Evolutionary conservation across 2,329 filamentous ascomycete genomes (phyloP), one percentile per base, ranked within the genome.

Genomic region (Pseudonectria foliicola): DNA sequence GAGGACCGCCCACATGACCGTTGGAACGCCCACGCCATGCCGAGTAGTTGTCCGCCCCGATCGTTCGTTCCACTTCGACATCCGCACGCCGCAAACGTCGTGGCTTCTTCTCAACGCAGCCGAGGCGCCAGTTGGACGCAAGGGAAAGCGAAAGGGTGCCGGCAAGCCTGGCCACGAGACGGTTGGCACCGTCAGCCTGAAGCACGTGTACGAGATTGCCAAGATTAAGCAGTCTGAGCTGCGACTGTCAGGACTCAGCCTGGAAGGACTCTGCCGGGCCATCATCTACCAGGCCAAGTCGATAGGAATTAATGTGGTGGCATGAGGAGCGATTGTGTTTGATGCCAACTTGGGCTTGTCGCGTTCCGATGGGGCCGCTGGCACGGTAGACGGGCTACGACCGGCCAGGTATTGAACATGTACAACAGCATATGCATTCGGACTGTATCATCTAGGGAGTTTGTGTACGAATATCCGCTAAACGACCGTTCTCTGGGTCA

Each of bases 181-280:
- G 7, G 77, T 94, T n/a, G 92, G 90, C 38, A 82, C 77, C 4
- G 74, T 98, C 37, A 92, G 83, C 53, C 66, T 98, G 54, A 98
- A 98, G 71, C 92, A 98, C 65, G 70, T 98, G 14, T 96, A 88
- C 65, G 90, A 96, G 67, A 96, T 98, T 62, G 92, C 92, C 46
- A 89, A 86, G 71, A 93, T 98, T 56, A 98, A 98, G 74, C 82
- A 86, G 48, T 68, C 73, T 34, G 85, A 92, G 63, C 66, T 80
- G 42, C 73, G 85, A 39, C 62, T 90, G 43, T 86, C 83, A 3
- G 85, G 83, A 2, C 57, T 86, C 50, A 72, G 75, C 31, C 61
- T 89, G 34, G 71, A 87, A 57, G 80, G 81, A 1, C 55, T 90
- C 18, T 87, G 83, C 64, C 80, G 74, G 62, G 77, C 79, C 35